These are phyloP conservation scores for Botryotinia narcissicola DNA, from an alignment of 2,329 filamentous ascomycete genomes.

Conservation along the genomic window DNA sequence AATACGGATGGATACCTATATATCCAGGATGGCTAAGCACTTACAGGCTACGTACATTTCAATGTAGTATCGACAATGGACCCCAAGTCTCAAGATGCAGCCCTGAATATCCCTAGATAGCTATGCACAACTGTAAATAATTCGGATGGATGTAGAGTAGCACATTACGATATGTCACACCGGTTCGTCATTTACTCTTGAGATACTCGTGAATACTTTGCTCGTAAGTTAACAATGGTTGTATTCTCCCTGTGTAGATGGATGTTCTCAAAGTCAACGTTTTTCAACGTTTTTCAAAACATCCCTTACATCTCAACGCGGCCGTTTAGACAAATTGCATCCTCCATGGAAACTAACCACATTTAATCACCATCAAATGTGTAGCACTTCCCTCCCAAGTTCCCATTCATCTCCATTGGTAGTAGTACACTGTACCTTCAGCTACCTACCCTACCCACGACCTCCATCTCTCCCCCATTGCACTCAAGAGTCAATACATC, in stretches of 20 bases:
- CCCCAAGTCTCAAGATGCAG: neutral
- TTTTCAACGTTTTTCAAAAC: neutral
- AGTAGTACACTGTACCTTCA: neutral
- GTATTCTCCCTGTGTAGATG: neutral
- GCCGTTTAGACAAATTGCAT: neutral
- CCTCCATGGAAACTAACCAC: too few relatives aligned
- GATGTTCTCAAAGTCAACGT: neutral
- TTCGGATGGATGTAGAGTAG: neutral
- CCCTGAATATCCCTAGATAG: neutral
- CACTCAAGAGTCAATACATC: too few relatives aligned
- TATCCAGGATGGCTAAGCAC: neutral
- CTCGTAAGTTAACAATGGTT: neutral
- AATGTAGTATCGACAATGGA: neutral
- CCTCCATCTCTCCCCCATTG: neutral
- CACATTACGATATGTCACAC: neutral
- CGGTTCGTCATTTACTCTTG: neutral
- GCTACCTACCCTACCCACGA: neutral
- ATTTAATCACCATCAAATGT: neutral
- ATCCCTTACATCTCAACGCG: slow-evolving; percentile 2
- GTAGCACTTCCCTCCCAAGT: neutral
- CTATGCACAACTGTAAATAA: neutral
- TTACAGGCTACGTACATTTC: neutral
- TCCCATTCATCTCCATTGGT: neutral
- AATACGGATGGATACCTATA: neutral
- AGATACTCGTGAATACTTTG: neutral